These are phyloP conservation scores for Pythium graminicola DNA, from an alignment of 352 stramenopile species.

Conservation along the genomic window DNA sequence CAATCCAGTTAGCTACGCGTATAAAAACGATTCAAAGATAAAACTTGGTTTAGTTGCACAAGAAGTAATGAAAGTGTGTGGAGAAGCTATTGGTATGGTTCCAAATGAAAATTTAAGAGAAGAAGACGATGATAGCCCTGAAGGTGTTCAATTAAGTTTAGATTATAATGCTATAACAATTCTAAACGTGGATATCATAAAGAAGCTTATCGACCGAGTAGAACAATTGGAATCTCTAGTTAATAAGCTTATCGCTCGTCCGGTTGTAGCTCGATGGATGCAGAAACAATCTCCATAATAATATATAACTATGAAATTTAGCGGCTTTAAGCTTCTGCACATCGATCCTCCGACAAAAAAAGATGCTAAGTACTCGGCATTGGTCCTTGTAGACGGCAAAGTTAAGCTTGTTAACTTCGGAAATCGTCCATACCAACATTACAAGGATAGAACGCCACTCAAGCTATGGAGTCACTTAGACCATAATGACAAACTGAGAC, in stretches of 20 bases:
- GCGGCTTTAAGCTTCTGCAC: background rate
- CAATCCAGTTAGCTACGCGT: constrained; percentile 2
- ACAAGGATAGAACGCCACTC: too few relatives aligned
- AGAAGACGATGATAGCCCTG: background rate
- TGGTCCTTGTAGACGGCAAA: background rate
- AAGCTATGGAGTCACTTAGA: too few relatives aligned
- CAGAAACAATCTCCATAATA: background rate
- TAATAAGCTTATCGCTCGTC: constrained; percentile 1
- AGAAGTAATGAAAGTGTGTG: constrained; percentile 1
- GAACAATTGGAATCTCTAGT: constrained; percentile 1
- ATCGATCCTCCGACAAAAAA: background rate
- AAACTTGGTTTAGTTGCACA: constrained; percentile 5
- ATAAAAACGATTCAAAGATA: background rate
- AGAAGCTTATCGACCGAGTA: background rate
- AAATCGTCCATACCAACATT: too few relatives aligned
- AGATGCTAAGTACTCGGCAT: constrained; percentile 1
- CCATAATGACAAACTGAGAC: too few relatives aligned
- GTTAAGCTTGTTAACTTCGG: background rate
- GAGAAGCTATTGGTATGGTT: background rate
- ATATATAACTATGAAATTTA: too few relatives aligned
- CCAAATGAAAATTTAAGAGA: constrained; percentile 2
- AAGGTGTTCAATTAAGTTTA: constrained; percentile 2
- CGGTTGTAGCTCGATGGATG: background rate
- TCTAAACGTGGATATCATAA: background rate
- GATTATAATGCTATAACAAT: constrained; percentile 10